Conservation (phyloP, 805 yeast species). For the Scheffersomyces amazonensis region DNA sequence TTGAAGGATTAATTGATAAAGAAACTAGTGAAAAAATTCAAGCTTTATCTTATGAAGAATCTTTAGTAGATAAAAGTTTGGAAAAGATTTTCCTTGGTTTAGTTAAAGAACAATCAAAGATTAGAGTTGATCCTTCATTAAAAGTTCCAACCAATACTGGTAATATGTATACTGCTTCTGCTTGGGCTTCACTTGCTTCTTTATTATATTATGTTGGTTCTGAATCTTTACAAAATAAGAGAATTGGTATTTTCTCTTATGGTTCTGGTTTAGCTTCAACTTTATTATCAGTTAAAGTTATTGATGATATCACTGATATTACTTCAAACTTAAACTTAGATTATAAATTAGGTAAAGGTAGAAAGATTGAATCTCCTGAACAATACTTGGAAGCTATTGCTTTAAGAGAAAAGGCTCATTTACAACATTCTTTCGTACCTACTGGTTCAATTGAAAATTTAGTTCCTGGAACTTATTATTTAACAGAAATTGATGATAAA, state of each 20-base stretch:
- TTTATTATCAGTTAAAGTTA: slow-evolving; percentile 73
- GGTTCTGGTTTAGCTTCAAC: slow-evolving; percentile 98
- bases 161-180: slow-evolving; percentile 95
- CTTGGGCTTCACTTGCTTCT: slow-evolving; percentile 84
- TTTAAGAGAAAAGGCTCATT: slow-evolving; percentile 86
- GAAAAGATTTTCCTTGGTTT: slow-evolving; percentile 83
- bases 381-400: slow-evolving; percentile 79
- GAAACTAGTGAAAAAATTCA: slow-evolving; percentile 56
- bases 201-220: slow-evolving; percentile 71
- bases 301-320: slow-evolving; percentile 75
- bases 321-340: slow-evolving; percentile 65
- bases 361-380: slow-evolving; percentile 68
- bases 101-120: slow-evolving; percentile 65
- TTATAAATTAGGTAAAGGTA: slow-evolving; percentile 57
- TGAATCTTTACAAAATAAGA: slow-evolving; percentile 72
- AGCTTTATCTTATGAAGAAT: slow-evolving; percentile 64
- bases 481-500: slow-evolving; percentile 80
- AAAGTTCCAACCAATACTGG: slow-evolving; percentile 94
- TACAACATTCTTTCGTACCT: slow-evolving; percentile 78
- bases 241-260: slow-evolving; percentile 91
- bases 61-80: slow-evolving; percentile 73
- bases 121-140: slow-evolving; percentile 76
- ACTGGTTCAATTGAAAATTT: slow-evolving; percentile 72
- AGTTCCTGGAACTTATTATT: slow-evolving; percentile 76
- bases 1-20: slow-evolving; percentile 37